A percentile compares a stretch with the other conserved stretches of the same genome.
Conservation (phyloP, 2,329 filamentous ascomycete species). For the Lachnellula hyalina region DNA sequence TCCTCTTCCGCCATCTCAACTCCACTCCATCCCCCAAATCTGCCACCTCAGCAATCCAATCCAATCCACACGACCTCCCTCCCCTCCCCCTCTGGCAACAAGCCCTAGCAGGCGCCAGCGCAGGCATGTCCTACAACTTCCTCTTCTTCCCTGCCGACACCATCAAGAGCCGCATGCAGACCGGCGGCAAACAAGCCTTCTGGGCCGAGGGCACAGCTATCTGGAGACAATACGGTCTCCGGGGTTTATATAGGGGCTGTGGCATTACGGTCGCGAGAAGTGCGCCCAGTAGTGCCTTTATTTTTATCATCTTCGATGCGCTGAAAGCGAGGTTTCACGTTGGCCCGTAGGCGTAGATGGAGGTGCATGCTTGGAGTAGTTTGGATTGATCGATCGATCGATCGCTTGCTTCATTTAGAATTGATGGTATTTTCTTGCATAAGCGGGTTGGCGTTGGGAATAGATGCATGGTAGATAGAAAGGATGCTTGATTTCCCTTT, state of each 20-base stretch:
- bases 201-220: slow-evolving; percentile 63
- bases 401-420: too few species aligned
- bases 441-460: too few species aligned
- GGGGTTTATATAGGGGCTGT: slow-evolving; percentile 86
- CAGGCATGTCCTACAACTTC: slow-evolving; percentile 94
- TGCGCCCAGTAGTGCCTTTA: slow-evolving; percentile 94
- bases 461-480: too few species aligned
- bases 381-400: too few species aligned
- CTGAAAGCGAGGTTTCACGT: slow-evolving; percentile 64
- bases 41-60: background rate
- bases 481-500: too few species aligned
- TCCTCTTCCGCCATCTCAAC: slow-evolving; percentile 38
- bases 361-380: too few species aligned
- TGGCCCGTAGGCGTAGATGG: background rate
- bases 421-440: too few species aligned
- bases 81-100: slow-evolving; percentile 79
- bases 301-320: slow-evolving; percentile 91
- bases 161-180: slow-evolving; percentile 96
- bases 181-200: slow-evolving; percentile 64
- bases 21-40: slow-evolving; percentile 34
- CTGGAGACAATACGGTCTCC: slow-evolving; percentile 78
- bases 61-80: slow-evolving; percentile 8
- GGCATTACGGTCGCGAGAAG: slow-evolving; percentile 86
- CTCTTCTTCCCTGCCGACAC: slow-evolving; percentile 96
- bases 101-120: slow-evolving; percentile 77